Evolutionary conservation across 1,284 basidiomycete genomes (phyloP), one percentile per base, ranked within the genome.

Genomic region (Moesziomyces sp.): DNA sequence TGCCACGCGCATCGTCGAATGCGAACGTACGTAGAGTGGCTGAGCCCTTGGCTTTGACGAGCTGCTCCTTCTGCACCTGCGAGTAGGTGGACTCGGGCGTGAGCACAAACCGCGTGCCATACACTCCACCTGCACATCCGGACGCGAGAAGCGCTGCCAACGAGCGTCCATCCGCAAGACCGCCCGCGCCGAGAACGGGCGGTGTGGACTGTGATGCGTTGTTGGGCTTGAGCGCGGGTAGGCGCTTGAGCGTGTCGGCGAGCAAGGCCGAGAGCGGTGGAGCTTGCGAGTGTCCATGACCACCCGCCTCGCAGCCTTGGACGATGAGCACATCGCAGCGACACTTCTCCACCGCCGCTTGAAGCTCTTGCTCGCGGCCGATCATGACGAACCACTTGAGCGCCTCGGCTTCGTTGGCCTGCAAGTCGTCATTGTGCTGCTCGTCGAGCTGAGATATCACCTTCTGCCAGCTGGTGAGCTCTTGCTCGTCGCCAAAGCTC

Each of bases 1-100:
- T 83, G 30, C 72, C 71, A 5, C 82, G 64, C 0, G 82, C 82
- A 26, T 83, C 77, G 47, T 84, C 82, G 44, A 83, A 81, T 0
- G 81, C 81, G 26, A 73, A 63, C 1, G 80, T 77, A 11, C 82
- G 71, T 21, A 77, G 50, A 0, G 80, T 82, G 42, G 72, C 59
- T n/a, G 61, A 52, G 30, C 58, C 46, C 11, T 58, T 55, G 0
- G 77, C 74, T 16, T 58, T 43, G 40, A 77, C 57, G 24, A 83
- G 58, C 23, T 65, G 53, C 38, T 78, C 58, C 52, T 83, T 83
- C 50, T 82, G 80, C 42, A 56, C 51, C n/a, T 65, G 59, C 14
- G 65, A 65, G 49, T 81, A 84, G 3, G 52, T 59, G 18, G 80
- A 64, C 46, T 84, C 80, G 4, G 73, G 80, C 14, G 82, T 81